Evolutionary conservation across 1,284 basidiomycete species (phyloP).

Genomic region (Apiotrichum gamsii): DNA sequence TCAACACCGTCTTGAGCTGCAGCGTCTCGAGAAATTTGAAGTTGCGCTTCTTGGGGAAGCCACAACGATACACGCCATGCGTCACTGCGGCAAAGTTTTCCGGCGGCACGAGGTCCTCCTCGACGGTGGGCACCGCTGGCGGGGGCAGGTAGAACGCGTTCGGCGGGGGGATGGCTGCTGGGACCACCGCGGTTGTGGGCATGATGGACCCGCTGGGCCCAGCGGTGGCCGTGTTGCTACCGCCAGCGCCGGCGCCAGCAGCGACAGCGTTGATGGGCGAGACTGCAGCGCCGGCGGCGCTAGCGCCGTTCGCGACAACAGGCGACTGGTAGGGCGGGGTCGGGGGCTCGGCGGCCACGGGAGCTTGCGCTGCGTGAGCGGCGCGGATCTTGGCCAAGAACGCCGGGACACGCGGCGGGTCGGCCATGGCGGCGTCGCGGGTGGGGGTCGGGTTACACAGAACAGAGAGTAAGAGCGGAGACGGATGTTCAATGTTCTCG

Average conservation of each 20-base stretch:
- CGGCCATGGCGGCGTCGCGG: too few species aligned
- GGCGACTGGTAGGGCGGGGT: neutral
- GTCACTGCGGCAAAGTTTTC: slow-evolving; percentile 46
- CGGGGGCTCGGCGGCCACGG: neutral
- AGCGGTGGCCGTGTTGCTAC: neutral
- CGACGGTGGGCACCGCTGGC: slow-evolving; percentile 33
- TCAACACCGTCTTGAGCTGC: slow-evolving; percentile 53
- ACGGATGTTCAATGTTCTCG: too few species aligned
- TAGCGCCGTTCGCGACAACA: too few species aligned
- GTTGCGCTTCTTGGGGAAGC: slow-evolving; percentile 53
- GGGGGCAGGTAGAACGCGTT: slow-evolving; percentile 43
- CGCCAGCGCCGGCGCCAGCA: too few species aligned
- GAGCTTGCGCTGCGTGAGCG: neutral
- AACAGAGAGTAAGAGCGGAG: too few species aligned
- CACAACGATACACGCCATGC: slow-evolving; percentile 50
- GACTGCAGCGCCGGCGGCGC: too few species aligned
- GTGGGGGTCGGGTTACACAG: too few species aligned
- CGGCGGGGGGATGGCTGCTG: slow-evolving; percentile 11
- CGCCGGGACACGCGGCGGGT: slow-evolving; percentile 10
- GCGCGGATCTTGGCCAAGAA: slow-evolving; percentile 27
- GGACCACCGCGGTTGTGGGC: neutral
- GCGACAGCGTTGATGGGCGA: too few species aligned
- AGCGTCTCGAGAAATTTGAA: slow-evolving; percentile 53
- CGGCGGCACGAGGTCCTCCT: slow-evolving; percentile 44
- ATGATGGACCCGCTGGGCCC: neutral